Evolutionary conservation across 495 filamentous ascomycete genomes (phyloP).

Genomic region (Talaromyces adpressus): DNA sequence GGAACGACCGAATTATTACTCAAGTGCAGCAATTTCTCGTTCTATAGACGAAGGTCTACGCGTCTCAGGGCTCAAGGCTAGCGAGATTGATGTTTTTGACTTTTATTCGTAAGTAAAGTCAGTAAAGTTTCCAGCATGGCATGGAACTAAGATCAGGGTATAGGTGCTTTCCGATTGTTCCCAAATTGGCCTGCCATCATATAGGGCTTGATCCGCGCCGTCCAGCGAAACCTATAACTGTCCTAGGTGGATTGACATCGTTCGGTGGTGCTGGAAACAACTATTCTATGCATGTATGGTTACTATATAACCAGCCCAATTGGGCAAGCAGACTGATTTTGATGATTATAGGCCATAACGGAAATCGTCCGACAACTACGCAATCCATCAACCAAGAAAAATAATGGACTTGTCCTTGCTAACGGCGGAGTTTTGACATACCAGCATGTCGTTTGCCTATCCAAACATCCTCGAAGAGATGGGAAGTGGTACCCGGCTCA

Average conservation of each 20-base stretch:
- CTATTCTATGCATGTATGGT: conserved; percentile 49
- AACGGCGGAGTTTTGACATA: conserved; percentile 50
- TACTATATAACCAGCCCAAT: background rate
- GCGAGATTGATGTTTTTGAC: conserved; percentile 46
- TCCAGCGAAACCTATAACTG: conserved; percentile 39
- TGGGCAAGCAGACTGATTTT: background rate
- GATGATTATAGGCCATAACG: conserved; percentile 32
- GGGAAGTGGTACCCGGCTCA: conserved; percentile 29
- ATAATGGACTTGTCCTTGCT: conserved; percentile 42
- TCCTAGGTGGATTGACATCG: conserved; percentile 49
- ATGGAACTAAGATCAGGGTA: background rate
- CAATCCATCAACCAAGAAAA: conserved; percentile 18
- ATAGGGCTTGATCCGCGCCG: conserved; percentile 35
- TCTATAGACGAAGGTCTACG: conserved; percentile 40
- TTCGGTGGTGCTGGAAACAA: conserved; percentile 57
- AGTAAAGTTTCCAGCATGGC: background rate
- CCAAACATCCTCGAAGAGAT: conserved; percentile 27
- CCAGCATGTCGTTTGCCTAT: conserved; percentile 46
- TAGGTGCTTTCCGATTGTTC: conserved; percentile 52
- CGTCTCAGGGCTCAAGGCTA: conserved; percentile 23
- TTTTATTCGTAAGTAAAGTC: conserved; percentile 40
- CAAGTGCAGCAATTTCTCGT: conserved; percentile 40
- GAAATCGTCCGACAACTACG: conserved; percentile 41
- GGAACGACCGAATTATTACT: conserved; percentile 45
- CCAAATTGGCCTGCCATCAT: conserved; percentile 48